Evolutionary conservation across 1,284 basidiomycete species (phyloP), one percentile per base, ranked within the genome.

Genomic region (Naganishia sp.): DNA sequence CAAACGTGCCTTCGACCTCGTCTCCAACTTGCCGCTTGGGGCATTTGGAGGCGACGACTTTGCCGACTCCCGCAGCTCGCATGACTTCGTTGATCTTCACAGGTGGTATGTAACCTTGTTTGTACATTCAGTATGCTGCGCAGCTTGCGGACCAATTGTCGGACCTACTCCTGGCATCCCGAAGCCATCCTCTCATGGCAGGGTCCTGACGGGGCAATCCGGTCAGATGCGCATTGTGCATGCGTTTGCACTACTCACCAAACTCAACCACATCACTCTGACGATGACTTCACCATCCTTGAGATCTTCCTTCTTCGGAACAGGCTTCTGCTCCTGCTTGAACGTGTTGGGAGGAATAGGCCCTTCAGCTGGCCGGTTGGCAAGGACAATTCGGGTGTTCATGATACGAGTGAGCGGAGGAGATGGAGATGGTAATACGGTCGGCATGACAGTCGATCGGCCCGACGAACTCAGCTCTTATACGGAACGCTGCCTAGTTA

Each of bases 31-130:
- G 79, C 73, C 88, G 82, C 56, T 77, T 78, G 70, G 77, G 49
- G 33, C 72, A 64, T 0, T 88, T 88, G 2, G 80, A 83, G 64
- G 83, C 80, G 52, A 90, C 75, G 28, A 95, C 86, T 28, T 85
- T 83, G 33, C 88, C 92, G 21, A 94, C 78, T 3, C 86, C 89
- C 3, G 71, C 70, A 0, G 89, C 86, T 31, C 92, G 85, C 92
- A 95, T 82, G 31, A 87, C 86, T 76, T 87, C 90, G 28, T 90
- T 90, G 68, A 94, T 88, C 78, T 90, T 80, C 11, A 94, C 90
- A 9, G 82, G 82, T 3, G 79, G 78, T 42, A 83, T 72, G 71
- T 83, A 83, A 49, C 59, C 65, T 66, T 5, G 6, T 18, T 16
- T 11, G 48, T n/a, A 18, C 11, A 16, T 3, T 53, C 7, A 21